Evolutionary conservation across 1,284 basidiomycete genomes (phyloP).

Genomic region (Ustilago loliicola): DNA sequence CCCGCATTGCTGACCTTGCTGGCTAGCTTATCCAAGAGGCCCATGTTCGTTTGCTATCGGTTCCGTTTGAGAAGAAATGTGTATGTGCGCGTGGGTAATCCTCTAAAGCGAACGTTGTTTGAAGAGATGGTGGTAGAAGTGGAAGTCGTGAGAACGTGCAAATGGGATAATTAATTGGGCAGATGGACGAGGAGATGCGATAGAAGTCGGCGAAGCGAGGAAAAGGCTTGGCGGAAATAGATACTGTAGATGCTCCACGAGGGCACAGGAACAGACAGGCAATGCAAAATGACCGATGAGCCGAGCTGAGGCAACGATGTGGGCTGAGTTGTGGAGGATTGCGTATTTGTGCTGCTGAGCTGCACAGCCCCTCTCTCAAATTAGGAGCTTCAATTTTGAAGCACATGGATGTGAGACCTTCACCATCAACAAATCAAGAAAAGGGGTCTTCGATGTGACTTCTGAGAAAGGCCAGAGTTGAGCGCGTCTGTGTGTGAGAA

Average conservation of each 20-base stretch:
- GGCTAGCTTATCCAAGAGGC: constrained; percentile 62
- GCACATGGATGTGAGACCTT: background rate
- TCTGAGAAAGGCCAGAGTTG: background rate
- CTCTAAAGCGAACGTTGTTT: background rate
- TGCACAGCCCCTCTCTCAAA: background rate
- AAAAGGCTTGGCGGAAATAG: constrained; percentile 18
- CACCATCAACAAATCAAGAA: background rate
- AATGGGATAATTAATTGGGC: background rate
- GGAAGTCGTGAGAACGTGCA: background rate
- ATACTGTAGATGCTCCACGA: background rate
- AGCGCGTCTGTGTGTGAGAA: background rate
- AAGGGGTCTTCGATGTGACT: background rate
- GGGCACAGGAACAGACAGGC: constrained; percentile 2
- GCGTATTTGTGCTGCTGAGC: background rate
- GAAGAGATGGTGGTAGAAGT: background rate
- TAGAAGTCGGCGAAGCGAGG: background rate
- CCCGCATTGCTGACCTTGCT: constrained; percentile 47
- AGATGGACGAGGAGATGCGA: background rate
- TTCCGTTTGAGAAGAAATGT: background rate
- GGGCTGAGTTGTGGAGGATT: background rate
- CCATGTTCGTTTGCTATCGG: constrained; percentile 35
- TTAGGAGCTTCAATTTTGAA: background rate
- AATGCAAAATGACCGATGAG: constrained; percentile 12
- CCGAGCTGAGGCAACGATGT: constrained; percentile 3
- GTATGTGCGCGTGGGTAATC: background rate